A percentile compares a stretch with the other conserved stretches of the same genome.
phyloP scores from a whole-genome alignment of 2,329 filamentous ascomycete genomes.

The Monilinia fructigena region DNA sequence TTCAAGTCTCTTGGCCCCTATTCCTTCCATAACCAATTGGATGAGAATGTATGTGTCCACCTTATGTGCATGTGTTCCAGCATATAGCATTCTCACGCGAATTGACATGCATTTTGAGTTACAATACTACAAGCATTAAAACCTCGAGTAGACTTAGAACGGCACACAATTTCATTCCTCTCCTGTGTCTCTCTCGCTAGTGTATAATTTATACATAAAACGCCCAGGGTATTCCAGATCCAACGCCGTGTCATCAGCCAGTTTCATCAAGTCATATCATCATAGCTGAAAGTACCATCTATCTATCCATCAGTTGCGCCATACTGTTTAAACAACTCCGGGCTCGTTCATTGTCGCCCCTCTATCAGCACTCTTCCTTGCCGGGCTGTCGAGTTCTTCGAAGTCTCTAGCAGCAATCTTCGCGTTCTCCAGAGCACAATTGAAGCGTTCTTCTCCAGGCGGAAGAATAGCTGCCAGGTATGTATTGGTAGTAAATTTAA shows the following conservation, averaged over 20 bases:
- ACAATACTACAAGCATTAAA: background rate
- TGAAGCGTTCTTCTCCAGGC: conserved; percentile 87
- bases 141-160: background rate
- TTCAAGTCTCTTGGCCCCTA: too few species aligned
- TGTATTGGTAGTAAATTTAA: conserved; percentile 95
- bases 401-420: conserved; percentile 84
- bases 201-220: conserved; percentile 14
- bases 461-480: conserved; percentile 92
- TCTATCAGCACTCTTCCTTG: conserved; percentile 36
- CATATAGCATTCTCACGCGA: background rate
- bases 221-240: conserved; percentile 24
- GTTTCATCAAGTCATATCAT: conserved; percentile 16
- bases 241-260: conserved; percentile 19
- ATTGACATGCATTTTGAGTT: background rate
- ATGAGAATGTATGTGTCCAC: too few species aligned
- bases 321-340: background rate
- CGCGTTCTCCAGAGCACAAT: conserved; percentile 86
- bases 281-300: conserved; percentile 1
- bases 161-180: background rate
- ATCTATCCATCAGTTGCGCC: conserved; percentile 2
- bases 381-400: conserved; percentile 60
- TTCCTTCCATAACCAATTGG: too few species aligned
- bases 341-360: conserved; percentile 29
- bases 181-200: background rate
- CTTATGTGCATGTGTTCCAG: background rate